These are phyloP conservation scores for Hypoxylon sp. DNA, from an alignment of 2,329 filamentous ascomycete genomes.

Conservation along the genomic window DNA sequence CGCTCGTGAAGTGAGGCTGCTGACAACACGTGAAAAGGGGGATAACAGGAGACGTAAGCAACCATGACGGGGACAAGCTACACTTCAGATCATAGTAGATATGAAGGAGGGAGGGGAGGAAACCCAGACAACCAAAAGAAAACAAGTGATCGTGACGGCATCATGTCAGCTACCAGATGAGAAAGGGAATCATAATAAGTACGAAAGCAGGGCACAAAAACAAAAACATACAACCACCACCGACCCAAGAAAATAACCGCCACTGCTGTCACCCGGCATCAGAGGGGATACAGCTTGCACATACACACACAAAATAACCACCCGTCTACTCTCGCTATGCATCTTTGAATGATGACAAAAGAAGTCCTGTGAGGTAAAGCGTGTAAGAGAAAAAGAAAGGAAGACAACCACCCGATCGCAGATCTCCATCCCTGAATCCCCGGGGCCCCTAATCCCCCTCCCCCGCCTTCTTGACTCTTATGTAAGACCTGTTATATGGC, in stretches of 20 bases:
- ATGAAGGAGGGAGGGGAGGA: background rate
- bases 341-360: constrained; percentile 18
- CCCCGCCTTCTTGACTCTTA: constrained; percentile 4
- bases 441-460: too few relatives aligned
- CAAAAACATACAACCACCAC: constrained; percentile 23
- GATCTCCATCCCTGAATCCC: too few relatives aligned
- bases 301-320: constrained; percentile 12
- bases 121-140: too few relatives aligned
- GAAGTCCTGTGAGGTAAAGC: constrained; percentile 10
- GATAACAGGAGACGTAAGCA: background rate
- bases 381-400: constrained; percentile 21
- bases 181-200: constrained; percentile 12
- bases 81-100: constrained; percentile 10
- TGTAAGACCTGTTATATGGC: constrained; percentile 16
- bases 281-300: background rate
- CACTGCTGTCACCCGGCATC: background rate
- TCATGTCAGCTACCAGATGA: constrained; percentile 19
- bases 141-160: constrained; percentile 32
- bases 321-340: constrained; percentile 26
- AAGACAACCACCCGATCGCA: constrained; percentile 22
- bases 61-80: constrained; percentile 13
- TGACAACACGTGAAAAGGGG: constrained; percentile 9
- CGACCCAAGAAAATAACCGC: too few relatives aligned
- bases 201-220: constrained; percentile 8
- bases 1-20: constrained; percentile 7